Percentiles rank a stretch among this genome's conserved stretches.
Conservation (phyloP, 768 basidiomycete species). For the Lactarius hengduanensis region DNA sequence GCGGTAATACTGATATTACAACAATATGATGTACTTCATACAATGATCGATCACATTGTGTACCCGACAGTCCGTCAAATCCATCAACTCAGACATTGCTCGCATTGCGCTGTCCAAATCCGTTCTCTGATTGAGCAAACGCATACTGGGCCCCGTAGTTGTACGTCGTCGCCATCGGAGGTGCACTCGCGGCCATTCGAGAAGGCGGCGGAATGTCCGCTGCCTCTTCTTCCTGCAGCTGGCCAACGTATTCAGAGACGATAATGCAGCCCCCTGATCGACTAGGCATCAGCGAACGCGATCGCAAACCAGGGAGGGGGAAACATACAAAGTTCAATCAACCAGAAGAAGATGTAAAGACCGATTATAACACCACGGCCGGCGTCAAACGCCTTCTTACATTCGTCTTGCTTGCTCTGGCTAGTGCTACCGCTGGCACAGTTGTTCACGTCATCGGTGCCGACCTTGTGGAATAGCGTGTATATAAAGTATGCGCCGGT, state of each 20-base stretch:
- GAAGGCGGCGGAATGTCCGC: constrained; percentile 22
- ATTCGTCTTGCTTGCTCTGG: constrained; percentile 38
- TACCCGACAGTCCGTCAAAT: not conserved
- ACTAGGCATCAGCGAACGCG: not conserved
- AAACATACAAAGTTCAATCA: constrained; percentile 53
- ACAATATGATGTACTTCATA: not conserved
- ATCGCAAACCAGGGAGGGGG: constrained; percentile 15
- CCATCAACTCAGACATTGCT: constrained; percentile 12
- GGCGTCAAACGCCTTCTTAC: constrained; percentile 43
- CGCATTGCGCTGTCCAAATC: not conserved
- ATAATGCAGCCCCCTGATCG: constrained; percentile 50
- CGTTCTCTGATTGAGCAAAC: constrained; percentile 10
- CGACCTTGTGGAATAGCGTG: constrained; percentile 43
- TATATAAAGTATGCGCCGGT: constrained; percentile 51
- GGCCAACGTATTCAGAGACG: constrained; percentile 51
- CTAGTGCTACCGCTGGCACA: constrained; percentile 41
- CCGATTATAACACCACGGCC: constrained; percentile 45
- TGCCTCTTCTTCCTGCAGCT: constrained; percentile 50
- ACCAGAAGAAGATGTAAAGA: constrained; percentile 50
- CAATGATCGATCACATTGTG: not conserved
- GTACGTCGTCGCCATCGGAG: constrained; percentile 23
- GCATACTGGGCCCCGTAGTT: constrained; percentile 19
- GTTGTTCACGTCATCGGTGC: constrained; percentile 37
- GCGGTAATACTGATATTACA: not conserved
- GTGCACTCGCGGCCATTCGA: constrained; percentile 10